A percentile compares a stretch with the other conserved stretches of the same genome.
Evolutionary conservation across 1,139 yeast species (phyloP).

Genomic region (Cylindricascospora bacillispora): DNA sequence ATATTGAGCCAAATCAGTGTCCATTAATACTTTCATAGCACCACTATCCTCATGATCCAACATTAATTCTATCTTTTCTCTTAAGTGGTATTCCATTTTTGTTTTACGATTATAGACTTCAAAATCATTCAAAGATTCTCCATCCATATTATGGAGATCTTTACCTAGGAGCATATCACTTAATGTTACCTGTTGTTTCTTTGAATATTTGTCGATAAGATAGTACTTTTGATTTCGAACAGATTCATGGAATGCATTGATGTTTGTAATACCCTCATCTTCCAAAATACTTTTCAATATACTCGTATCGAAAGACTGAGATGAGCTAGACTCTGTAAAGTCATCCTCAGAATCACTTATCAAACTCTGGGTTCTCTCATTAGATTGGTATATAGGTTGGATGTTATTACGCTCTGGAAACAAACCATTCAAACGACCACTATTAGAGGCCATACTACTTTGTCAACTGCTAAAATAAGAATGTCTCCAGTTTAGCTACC

Average conservation of each 20-base stretch:
- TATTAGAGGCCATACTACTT: too few species aligned
- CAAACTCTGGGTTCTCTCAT: too few species aligned
- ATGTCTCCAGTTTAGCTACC: too few species aligned
- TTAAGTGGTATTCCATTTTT: slow-evolving; percentile 12
- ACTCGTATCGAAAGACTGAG: slow-evolving; percentile 8
- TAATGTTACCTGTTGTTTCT: slow-evolving; percentile 4
- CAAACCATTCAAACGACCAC: slow-evolving; percentile 9
- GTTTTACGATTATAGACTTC: slow-evolving; percentile 13
- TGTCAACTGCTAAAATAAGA: too few species aligned
- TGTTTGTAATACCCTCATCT: slow-evolving; percentile 11
- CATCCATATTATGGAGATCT: slow-evolving; percentile 2
- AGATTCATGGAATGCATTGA: slow-evolving; percentile 11
- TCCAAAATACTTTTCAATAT: slow-evolving; percentile 11
- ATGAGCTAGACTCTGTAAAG: slow-evolving; percentile 4
- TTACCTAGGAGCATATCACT: slow-evolving; percentile 3
- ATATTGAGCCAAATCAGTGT: background rate
- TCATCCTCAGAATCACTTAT: too few species aligned
- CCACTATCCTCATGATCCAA: slow-evolving; percentile 9
- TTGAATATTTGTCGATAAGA: slow-evolving; percentile 10
- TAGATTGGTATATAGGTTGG: too few species aligned
- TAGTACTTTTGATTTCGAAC: slow-evolving; percentile 13
- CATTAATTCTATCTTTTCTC: slow-evolving; percentile 16
- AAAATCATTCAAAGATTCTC: slow-evolving; percentile 9
- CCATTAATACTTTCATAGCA: slow-evolving; percentile 12
- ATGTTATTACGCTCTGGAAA: slow-evolving; percentile 15